Evolutionary conservation across 495 filamentous ascomycete species (phyloP).

Genomic region (Penicillium longicatenatum): DNA sequence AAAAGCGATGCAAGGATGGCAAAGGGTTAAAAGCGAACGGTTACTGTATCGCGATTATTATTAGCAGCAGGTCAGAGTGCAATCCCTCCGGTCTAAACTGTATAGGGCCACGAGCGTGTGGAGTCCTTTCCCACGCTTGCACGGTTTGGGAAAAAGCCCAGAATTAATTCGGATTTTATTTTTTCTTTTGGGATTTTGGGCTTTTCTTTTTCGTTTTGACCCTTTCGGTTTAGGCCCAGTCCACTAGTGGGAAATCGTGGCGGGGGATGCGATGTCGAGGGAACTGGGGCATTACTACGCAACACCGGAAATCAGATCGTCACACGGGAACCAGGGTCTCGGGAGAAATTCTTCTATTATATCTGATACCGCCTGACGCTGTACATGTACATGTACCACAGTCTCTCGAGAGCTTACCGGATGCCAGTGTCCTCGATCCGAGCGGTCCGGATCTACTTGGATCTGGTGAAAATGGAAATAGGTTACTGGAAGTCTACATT

Average conservation of each 20-base stretch:
- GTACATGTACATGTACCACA: constrained; percentile 4
- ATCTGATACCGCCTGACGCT: background rate
- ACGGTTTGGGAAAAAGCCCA: constrained; percentile 11
- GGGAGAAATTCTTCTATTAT: constrained; percentile 1
- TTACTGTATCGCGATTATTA: constrained; percentile 28
- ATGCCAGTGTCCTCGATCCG: constrained; percentile 5
- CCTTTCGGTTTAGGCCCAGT: constrained; percentile 2
- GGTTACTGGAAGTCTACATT: background rate
- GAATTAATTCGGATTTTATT: constrained; percentile 4
- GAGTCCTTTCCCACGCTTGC: constrained; percentile 15
- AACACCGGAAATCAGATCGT: constrained; percentile 6
- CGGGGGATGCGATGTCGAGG: constrained; percentile 33
- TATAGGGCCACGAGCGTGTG: constrained; percentile 28
- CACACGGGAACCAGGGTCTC: constrained; percentile 6
- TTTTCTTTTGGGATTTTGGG: constrained; percentile 2
- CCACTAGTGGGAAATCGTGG: constrained; percentile 35
- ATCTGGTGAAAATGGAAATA: background rate
- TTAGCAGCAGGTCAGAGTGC: constrained; percentile 34
- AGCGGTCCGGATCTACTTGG: constrained; percentile 9
- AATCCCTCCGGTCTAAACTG: constrained; percentile 27
- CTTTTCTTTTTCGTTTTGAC: constrained; percentile 6
- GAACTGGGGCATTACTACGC: constrained; percentile 12
- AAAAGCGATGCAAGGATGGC: constrained; percentile 26
- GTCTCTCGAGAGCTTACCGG: background rate
- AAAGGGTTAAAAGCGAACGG: constrained; percentile 31